A percentile compares a stretch with the other conserved stretches of the same genome.
phyloP scores from a whole-genome alignment of 2,329 filamentous ascomycete genomes.

The Parastagonospora nodorum region DNA sequence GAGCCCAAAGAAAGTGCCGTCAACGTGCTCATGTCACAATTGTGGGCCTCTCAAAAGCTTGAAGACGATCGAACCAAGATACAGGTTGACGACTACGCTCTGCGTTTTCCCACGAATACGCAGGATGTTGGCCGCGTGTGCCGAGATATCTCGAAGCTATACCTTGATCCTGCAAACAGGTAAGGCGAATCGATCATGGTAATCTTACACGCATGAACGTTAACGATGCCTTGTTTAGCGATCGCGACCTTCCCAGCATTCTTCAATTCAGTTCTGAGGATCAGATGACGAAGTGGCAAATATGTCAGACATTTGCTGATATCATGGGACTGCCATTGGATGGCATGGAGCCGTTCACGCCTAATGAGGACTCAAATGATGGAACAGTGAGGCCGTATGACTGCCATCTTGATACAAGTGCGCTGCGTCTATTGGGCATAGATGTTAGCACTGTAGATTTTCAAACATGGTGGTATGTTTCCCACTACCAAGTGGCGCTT shows the following conservation, averaged over 20 bases:
- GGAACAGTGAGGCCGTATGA: conserved; percentile 82
- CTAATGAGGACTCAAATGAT: conserved; percentile 72
- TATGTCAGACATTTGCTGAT: conserved; percentile 76
- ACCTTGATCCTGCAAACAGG: conserved; percentile 49
- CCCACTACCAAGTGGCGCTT: not conserved
- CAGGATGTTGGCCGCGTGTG: conserved; percentile 83
- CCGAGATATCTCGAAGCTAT: conserved; percentile 73
- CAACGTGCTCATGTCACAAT: conserved; percentile 76
- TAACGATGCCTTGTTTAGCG: conserved; percentile 2
- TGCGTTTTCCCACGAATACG: conserved; percentile 86
- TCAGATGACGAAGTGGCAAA: conserved; percentile 86
- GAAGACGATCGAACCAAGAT: conserved; percentile 53
- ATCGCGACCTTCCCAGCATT: conserved; percentile 65
- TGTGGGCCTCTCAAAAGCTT: conserved; percentile 74
- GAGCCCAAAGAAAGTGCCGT: conserved; percentile 77
- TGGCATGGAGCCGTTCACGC: conserved; percentile 60
- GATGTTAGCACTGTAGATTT: conserved; percentile 77
- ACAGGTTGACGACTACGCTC: conserved; percentile 84
- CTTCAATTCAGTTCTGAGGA: conserved; percentile 90
- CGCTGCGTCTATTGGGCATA: conserved; percentile 73
- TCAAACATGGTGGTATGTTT: conserved; percentile 72
- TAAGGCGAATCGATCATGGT: conserved; percentile 2
- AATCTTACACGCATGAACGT: not conserved
- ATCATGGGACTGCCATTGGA: conserved; percentile 76
- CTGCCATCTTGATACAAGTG: conserved; percentile 81